Conservation (phyloP, 192 early-diverging fungal species). For the Backusella tuberculispora region DNA sequence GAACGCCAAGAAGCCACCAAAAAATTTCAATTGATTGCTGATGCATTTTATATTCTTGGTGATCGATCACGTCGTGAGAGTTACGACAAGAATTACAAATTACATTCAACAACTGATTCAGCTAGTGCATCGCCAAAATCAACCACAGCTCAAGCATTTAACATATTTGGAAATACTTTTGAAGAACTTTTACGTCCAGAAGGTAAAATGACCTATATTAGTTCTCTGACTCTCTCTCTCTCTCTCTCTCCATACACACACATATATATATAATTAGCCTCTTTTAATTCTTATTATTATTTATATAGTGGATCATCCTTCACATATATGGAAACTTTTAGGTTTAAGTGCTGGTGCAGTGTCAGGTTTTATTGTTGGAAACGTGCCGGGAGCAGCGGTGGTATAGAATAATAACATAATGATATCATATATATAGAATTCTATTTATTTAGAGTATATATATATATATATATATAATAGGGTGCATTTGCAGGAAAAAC, state of each 20-base stretch:
- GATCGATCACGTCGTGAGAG: conserved; percentile 29
- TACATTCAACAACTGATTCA: background rate
- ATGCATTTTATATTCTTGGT: conserved; percentile 36
- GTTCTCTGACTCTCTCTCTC: too few species aligned
- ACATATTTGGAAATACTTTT: conserved; percentile 36
- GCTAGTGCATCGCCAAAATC: background rate
- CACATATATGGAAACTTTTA: conserved; percentile 30
- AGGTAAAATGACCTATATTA: background rate
- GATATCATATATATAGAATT: background rate
- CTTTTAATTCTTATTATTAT: background rate
- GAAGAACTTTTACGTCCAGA: conserved; percentile 38
- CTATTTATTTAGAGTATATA: background rate
- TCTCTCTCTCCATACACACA: too few species aligned
- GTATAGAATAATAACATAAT: conserved; percentile 19
- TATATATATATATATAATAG: conserved; percentile 24
- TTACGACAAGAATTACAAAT: conserved; percentile 26
- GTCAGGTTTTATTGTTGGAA: conserved; percentile 35
- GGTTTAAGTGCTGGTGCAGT: conserved; percentile 35
- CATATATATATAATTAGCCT: background rate
- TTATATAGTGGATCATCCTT: conserved; percentile 33
- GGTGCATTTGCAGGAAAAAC: conserved; percentile 64
- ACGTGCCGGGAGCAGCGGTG: conserved; percentile 29
- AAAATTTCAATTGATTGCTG: conserved; percentile 32
- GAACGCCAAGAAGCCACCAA: conserved; percentile 30
- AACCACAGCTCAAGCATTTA: conserved; percentile 14